phyloP scores from a whole-genome alignment of 2,329 filamentous ascomycete genomes.

The Ophiostoma tasmaniense region DNA sequence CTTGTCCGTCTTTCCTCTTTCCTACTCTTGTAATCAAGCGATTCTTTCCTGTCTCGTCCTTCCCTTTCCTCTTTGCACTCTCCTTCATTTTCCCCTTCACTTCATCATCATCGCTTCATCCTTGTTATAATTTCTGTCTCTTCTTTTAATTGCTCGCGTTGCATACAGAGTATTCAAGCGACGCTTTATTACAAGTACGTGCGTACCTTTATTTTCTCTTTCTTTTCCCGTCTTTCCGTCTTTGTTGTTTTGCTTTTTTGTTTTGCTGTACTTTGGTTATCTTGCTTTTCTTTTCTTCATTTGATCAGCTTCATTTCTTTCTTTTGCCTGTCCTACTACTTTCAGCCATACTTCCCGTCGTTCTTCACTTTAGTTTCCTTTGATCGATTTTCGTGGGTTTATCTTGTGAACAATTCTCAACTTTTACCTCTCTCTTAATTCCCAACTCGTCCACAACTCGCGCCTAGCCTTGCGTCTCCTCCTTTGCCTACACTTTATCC shows the following conservation, averaged over 20 bases:
- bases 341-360: background rate
- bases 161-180: conserved; percentile 1
- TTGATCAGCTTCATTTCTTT: background rate
- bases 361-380: too few relatives aligned
- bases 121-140: background rate
- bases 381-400: background rate
- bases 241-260: background rate
- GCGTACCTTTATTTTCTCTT: conserved; percentile 7
- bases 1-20: background rate
- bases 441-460: background rate
- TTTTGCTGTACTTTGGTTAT: background rate
- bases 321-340: background rate
- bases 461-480: background rate
- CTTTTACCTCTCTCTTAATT: background rate
- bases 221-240: background rate
- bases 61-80: background rate
- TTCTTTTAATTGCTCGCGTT: conserved; percentile 8
- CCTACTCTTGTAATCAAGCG: background rate
- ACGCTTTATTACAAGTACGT: conserved; percentile 8
- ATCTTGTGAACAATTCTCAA: background rate
- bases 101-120: background rate
- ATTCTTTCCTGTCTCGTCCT: background rate
- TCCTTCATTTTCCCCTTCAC: background rate
- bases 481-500: background rate
- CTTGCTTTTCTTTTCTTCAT: background rate